Conservation (phyloP, 192 early-diverging fungal species). For the Phlyctochytrium bullatum region DNA sequence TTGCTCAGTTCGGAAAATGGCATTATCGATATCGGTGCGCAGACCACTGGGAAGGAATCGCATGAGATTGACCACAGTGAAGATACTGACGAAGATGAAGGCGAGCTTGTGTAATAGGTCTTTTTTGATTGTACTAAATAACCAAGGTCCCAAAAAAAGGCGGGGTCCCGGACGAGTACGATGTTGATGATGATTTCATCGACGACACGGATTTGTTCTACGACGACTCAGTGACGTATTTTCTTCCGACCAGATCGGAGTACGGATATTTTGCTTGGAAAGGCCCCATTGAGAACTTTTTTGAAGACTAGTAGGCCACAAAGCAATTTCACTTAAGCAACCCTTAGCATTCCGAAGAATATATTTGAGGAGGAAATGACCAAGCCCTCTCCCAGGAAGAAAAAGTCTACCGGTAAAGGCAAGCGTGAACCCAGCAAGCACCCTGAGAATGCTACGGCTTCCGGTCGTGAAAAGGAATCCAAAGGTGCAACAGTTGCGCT, state of each 20-base stretch:
- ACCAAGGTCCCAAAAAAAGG: not conserved
- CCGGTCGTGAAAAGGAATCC: too few species aligned
- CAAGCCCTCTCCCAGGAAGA: not conserved
- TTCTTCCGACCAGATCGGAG: slow-evolving; percentile 14
- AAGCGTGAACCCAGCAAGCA: too few species aligned
- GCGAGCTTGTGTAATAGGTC: not conserved
- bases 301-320: slow-evolving; percentile 32
- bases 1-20: not conserved
- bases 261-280: slow-evolving; percentile 40
- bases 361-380: slow-evolving; percentile 9
- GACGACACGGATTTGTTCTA: slow-evolving; percentile 44
- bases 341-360: slow-evolving; percentile 14
- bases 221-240: slow-evolving; percentile 7
- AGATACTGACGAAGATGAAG: not conserved
- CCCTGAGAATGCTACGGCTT: too few species aligned
- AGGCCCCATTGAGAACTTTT: slow-evolving; percentile 41
- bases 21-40: not conserved
- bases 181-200: slow-evolving; percentile 51
- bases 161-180: slow-evolving; percentile 41
- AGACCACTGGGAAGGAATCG: not conserved
- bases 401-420: not conserved
- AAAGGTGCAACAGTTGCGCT: not conserved
- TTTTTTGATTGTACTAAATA: not conserved
- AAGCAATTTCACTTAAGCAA: slow-evolving; percentile 5
- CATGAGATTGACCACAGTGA: not conserved